Conservation (phyloP, 2,329 filamentous ascomycete genomes). For the Sclerotinia glacialis region DNA sequence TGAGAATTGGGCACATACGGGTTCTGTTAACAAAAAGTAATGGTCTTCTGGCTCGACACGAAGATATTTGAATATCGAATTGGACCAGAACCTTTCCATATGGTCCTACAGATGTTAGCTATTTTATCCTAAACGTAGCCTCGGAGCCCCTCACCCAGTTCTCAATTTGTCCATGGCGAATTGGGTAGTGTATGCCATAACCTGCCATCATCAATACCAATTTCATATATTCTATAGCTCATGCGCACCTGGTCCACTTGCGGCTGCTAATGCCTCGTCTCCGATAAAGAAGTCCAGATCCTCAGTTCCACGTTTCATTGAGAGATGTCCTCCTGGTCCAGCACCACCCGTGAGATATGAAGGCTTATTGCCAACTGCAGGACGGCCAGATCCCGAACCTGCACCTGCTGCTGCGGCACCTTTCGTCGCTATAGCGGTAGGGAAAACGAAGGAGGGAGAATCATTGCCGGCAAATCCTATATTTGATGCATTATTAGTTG, state of each 20-base stretch:
- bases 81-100: slow-evolving; percentile 99
- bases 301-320: slow-evolving; percentile 90
- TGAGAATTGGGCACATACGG: slow-evolving; percentile 56
- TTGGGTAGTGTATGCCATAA: slow-evolving; percentile 96
- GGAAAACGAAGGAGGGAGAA: slow-evolving; percentile 98
- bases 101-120: slow-evolving; percentile 64
- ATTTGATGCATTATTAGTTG: slow-evolving; percentile 19
- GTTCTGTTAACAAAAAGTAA: slow-evolving; percentile 96
- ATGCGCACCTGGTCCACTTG: slow-evolving; percentile 70
- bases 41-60: slow-evolving; percentile 98
- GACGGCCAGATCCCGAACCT: slow-evolving; percentile 81
- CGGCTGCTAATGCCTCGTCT: slow-evolving; percentile 85
- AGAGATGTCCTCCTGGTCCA: slow-evolving; percentile 77
- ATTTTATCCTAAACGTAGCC: slow-evolving; percentile 11
- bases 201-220: slow-evolving; percentile 49
- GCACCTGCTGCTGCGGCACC: slow-evolving; percentile 66
- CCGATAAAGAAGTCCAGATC: slow-evolving; percentile 99
- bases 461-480: slow-evolving; percentile 98
- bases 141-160: slow-evolving; percentile 73
- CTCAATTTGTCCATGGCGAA: slow-evolving; percentile 96
- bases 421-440: slow-evolving; percentile 97
- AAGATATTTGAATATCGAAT: slow-evolving; percentile 99
- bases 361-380: slow-evolving; percentile 89
- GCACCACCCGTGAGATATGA: slow-evolving; percentile 91
- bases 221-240: background rate